Base-by-base conservation (phyloP, 2,329 filamentous ascomycete genomes). In the Verticillium klebahnii region DNA sequence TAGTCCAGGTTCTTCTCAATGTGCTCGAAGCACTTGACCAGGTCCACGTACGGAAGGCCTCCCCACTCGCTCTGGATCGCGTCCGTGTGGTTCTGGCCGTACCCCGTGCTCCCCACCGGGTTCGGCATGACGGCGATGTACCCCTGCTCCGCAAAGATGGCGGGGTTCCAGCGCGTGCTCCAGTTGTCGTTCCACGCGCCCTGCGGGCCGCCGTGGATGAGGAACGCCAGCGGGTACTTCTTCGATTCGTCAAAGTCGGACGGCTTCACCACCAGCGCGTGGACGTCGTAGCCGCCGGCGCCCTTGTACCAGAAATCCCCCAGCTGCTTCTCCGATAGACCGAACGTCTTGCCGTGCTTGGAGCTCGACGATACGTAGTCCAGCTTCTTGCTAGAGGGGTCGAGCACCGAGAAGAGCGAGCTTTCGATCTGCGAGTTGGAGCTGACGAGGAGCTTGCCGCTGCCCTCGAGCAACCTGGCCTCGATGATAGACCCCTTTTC, bases 161-260 rank as follows among this genome's bases (percentile, higher is more conserved):
- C 91, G 1, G 90, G 89, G 71, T 96, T 96, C 92, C 92, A 96
- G 19, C 92, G 82, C 2, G 89, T 92, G 72, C 85, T 89, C 91
- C 92, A 96, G 32, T 82, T 80, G 69, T 95, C 89, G 36, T 74
- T 78, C 89, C 90, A 94, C 0, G 90, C 85, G 25, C 88, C 85
- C 72, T 95, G 91, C 0, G 92, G 92, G 0, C 92, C 92, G 60
- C 92, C 92, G 70, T 96, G 92, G 65, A 96, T 90, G 52, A 93
- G 78, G 71, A 93, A 89, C 2, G 89, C 86, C 5, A 96, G 80
- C 0, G 92, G 92, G 69, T 94, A 96, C 66, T 85, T 92, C 74
- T 92, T 89, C 19, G 75, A 79, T 9, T 82, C 75, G 69, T 91
- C 83, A 70, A 94, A 96, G 68, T 83, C 66, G 0, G 86, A 87